A percentile compares a stretch with the other conserved stretches of the same genome.
Evolutionary conservation across 179 eudicot species (phyloP).

Genomic region (Silene coronaria): DNA sequence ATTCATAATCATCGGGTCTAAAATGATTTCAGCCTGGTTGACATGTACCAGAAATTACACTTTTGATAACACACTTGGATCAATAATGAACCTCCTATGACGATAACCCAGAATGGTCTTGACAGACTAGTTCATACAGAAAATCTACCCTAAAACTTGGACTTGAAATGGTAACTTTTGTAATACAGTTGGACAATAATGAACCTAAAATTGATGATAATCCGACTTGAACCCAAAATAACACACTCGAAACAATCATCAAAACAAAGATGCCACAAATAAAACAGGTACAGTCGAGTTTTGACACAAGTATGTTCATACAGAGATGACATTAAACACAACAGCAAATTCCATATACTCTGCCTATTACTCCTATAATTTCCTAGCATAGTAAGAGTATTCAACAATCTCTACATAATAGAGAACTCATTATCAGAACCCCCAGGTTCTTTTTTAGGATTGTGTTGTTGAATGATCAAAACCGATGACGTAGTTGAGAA

Average conservation of each 20-base stretch:
- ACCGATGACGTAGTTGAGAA: conserved; percentile 68
- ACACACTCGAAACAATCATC: no score
- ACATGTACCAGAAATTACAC: no score
- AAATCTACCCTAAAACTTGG: not conserved
- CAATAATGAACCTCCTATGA: no score
- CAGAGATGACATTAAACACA: not conserved
- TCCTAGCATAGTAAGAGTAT: not conserved
- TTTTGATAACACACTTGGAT: no score
- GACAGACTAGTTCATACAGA: no score
- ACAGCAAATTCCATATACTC: not conserved
- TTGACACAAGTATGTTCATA: not conserved
- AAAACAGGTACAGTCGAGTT: not conserved
- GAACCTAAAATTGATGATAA: no score
- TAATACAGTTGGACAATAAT: no score
- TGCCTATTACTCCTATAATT: not conserved
- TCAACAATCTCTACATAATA: conserved; percentile 41
- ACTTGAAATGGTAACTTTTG: not conserved
- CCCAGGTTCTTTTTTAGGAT: conserved; percentile 52
- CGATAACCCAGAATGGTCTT: no score
- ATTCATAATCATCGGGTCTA: not conserved
- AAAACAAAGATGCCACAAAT: not conserved
- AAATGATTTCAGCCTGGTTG: no score
- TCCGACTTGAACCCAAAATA: no score
- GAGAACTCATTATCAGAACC: conserved; percentile 35
- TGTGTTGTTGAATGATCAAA: conserved; percentile 78